Evolutionary conservation across 2,329 filamentous ascomycete genomes (phyloP).

Genomic region (Nemania sp.): DNA sequence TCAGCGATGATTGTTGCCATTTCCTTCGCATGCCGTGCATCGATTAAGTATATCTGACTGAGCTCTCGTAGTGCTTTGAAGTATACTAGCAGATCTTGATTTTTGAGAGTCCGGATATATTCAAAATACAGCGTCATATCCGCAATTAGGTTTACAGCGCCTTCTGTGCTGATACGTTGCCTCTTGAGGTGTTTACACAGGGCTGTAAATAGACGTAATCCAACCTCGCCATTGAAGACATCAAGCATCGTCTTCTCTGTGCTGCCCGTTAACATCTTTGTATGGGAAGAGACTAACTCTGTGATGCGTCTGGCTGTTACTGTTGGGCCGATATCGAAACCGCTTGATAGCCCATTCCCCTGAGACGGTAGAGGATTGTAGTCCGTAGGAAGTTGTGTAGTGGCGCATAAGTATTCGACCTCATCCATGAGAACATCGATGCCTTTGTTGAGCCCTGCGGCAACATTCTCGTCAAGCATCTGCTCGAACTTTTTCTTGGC

Average conservation of each 20-base stretch:
- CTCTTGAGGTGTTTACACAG: slow-evolving; percentile 98
- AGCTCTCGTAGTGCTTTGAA: slow-evolving; percentile 93
- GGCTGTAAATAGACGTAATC: slow-evolving; percentile 88
- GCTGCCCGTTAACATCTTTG: slow-evolving; percentile 90
- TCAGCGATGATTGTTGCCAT: slow-evolving; percentile 96
- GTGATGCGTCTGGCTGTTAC: slow-evolving; percentile 83
- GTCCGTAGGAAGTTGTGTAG: slow-evolving; percentile 85
- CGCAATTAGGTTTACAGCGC: slow-evolving; percentile 91
- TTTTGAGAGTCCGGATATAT: slow-evolving; percentile 84
- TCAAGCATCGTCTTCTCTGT: slow-evolving; percentile 99
- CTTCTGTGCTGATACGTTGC: slow-evolving; percentile 89
- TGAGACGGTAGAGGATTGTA: slow-evolving; percentile 77
- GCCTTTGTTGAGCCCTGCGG: slow-evolving; percentile 94
- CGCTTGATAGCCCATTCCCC: slow-evolving; percentile 51
- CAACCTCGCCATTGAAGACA: slow-evolving; percentile 98
- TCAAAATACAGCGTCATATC: slow-evolving; percentile 95
- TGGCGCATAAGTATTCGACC: slow-evolving; percentile 93
- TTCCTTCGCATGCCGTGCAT: slow-evolving; percentile 87
- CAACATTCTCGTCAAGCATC: slow-evolving; percentile 97
- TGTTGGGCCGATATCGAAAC: slow-evolving; percentile 71
- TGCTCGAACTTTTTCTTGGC: slow-evolving; percentile 99
- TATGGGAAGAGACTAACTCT: slow-evolving; percentile 87
- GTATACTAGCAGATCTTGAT: slow-evolving; percentile 86
- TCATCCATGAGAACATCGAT: slow-evolving; percentile 99
- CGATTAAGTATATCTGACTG: slow-evolving; percentile 95